Conservation (phyloP, 176 grass and related monocot species). For the Rhynchospora tenuis region DNA sequence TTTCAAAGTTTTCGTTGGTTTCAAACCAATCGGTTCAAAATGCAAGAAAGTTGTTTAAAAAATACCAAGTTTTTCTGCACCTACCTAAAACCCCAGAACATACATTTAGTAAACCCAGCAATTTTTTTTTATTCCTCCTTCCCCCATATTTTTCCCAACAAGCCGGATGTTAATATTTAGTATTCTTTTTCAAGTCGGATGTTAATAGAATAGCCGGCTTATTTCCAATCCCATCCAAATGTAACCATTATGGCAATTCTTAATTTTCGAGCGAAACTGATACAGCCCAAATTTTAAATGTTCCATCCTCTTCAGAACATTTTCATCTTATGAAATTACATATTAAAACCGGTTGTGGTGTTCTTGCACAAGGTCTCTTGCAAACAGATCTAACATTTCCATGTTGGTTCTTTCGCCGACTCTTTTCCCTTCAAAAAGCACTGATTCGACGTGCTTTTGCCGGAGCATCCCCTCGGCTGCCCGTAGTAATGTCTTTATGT, state of each 20-base stretch:
- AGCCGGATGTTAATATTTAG: not conserved
- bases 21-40: too few relatives aligned
- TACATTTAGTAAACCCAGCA: not conserved
- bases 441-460: slow-evolving; percentile 82
- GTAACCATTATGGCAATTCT: not conserved
- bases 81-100: not conserved
- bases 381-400: slow-evolving; percentile 88
- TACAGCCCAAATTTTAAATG: not conserved
- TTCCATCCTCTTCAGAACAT: not conserved
- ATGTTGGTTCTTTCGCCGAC: slow-evolving; percentile 73
- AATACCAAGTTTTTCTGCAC: not conserved
- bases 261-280: not conserved
- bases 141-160: not conserved
- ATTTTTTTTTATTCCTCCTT: not conserved
- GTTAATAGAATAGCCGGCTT: not conserved
- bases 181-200: not conserved
- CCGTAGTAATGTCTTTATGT: slow-evolving; percentile 51
- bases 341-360: slow-evolving; percentile 41
- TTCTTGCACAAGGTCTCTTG: slow-evolving; percentile 67
- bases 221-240: not conserved
- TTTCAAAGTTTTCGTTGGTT: too few relatives aligned
- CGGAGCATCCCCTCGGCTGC: slow-evolving; percentile 83
- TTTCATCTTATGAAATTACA: not conserved
- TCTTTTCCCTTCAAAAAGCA: slow-evolving; percentile 80
- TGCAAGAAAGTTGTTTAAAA: slow-evolving; percentile 2